A percentile compares a stretch with the other conserved stretches of the same genome.
Conservation (phyloP, 495 filamentous ascomycete genomes). For the Bathelium albidoporum region DNA sequence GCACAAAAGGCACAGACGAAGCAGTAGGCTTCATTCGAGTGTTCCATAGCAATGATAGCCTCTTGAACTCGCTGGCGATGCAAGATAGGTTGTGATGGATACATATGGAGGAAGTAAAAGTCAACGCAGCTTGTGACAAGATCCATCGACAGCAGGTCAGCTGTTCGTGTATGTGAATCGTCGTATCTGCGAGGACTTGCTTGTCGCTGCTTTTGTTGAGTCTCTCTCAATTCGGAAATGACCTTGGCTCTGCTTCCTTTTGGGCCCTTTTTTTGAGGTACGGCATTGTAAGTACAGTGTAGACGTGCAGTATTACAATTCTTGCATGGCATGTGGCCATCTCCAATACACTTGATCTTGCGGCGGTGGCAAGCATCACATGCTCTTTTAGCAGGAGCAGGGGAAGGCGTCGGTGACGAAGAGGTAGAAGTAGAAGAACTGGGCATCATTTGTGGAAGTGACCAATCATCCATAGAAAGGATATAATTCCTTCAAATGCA, state of each 20-base stretch:
- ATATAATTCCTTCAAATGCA: neutral
- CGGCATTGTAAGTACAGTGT: slow-evolving; percentile 69
- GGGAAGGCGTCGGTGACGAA: neutral
- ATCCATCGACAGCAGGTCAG: slow-evolving; percentile 48
- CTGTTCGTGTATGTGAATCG: slow-evolving; percentile 28
- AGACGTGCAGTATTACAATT: slow-evolving; percentile 60
- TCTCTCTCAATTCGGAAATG: slow-evolving; percentile 64
- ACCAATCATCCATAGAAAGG: neutral
- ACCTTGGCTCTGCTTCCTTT: slow-evolving; percentile 76
- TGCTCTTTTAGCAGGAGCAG: slow-evolving; percentile 45
- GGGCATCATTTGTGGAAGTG: neutral
- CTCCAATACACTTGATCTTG: slow-evolving; percentile 62
- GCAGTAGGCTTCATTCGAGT: slow-evolving; percentile 64
- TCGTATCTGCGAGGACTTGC: slow-evolving; percentile 35
- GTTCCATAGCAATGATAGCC: slow-evolving; percentile 49
- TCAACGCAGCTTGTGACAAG: slow-evolving; percentile 63
- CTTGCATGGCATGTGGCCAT: slow-evolving; percentile 59
- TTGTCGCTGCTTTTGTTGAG: slow-evolving; percentile 52
- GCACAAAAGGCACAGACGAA: slow-evolving; percentile 69
- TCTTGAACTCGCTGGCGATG: slow-evolving; percentile 56
- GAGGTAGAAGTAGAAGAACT: slow-evolving; percentile 5
- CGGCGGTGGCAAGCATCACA: slow-evolving; percentile 78
- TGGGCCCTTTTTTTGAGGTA: slow-evolving; percentile 77
- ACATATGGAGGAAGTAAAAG: slow-evolving; percentile 75
- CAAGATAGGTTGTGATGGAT: slow-evolving; percentile 74